Base-by-base conservation (phyloP, 441 rosid genomes). In the Jatropha podagrica region DNA sequence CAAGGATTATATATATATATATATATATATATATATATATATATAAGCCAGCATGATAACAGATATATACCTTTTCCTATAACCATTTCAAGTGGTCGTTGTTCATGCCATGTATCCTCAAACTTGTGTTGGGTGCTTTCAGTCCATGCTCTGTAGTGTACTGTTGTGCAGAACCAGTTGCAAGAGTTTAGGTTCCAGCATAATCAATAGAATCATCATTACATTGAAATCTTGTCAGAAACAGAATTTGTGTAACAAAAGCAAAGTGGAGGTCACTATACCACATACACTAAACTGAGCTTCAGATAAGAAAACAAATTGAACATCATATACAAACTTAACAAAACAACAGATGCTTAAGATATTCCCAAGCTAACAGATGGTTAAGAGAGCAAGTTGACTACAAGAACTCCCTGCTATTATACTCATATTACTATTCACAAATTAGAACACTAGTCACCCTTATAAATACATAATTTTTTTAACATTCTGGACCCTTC, bases 101-200 rank as follows among this genome's bases (percentile, higher is more conserved):
- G 97, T 74, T 91, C 98, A 63, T 83, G 85, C 96, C 99, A 86
- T 17, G 96, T 92, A 78, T 93, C 99, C 71, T 93, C 99, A 78
- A 92, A 93, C 80, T 95, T 93, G 84, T 95, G 97, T 78, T 80
- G 87, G 27, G 90, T 83, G 81, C 87, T 79, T 82, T 91, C 89
- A 51, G 91, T 79, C 98, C 99, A 95, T 79, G 86, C 98, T 82
- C 85, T 90, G 76, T 90, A 93, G 83, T 95, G 96, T 86, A 93
- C 99, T 92, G 74, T 69, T 18, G 59, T 52, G 77, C 42, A 76
- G 2, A 81, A 26, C 44, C 23, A 83, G 74, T 81, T 48, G 79
- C 68, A 78, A 70, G 71, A 15, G 32, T 44, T 78, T 17, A 17
- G 42, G 69, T 66, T 72, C 46, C 60, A 65, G 0, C 61, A 59